These are phyloP conservation scores for Epithele typhae DNA, from an alignment of 768 basidiomycete genomes.

Conservation along the genomic window DNA sequence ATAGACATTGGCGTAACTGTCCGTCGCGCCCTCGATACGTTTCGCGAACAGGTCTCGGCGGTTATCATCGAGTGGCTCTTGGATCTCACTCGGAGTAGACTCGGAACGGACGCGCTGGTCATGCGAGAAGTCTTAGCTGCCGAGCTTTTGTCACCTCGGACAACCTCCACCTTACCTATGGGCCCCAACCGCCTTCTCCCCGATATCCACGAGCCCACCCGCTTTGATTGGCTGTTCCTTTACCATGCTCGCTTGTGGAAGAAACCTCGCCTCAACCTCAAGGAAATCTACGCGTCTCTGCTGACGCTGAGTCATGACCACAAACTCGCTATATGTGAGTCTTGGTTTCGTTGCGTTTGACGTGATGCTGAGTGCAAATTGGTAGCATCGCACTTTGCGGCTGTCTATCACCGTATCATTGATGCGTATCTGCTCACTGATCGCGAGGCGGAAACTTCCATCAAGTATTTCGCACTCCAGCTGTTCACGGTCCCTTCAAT, in stretches of 20 bases:
- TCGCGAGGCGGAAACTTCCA: slow-evolving; percentile 90
- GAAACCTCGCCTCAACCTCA: slow-evolving; percentile 71
- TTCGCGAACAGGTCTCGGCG: slow-evolving; percentile 78
- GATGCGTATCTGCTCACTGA: slow-evolving; percentile 91
- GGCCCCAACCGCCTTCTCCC: slow-evolving; percentile 29
- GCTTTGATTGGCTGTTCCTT: slow-evolving; percentile 72
- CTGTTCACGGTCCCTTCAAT: slow-evolving; percentile 90
- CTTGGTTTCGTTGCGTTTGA: too few relatives aligned
- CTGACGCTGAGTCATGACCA: slow-evolving; percentile 68
- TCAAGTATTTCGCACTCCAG: slow-evolving; percentile 90
- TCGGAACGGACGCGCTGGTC: slow-evolving; percentile 62
- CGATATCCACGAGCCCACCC: slow-evolving; percentile 44
- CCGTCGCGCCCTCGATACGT: slow-evolving; percentile 81
- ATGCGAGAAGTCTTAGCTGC: slow-evolving; percentile 70
- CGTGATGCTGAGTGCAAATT: too few relatives aligned
- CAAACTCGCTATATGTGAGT: slow-evolving; percentile 75
- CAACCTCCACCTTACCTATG: slow-evolving; percentile 41
- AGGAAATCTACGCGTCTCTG: slow-evolving; percentile 77
- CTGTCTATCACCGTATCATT: slow-evolving; percentile 80
- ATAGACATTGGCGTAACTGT: slow-evolving; percentile 93
- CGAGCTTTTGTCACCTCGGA: slow-evolving; percentile 63
- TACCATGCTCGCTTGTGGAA: slow-evolving; percentile 88
- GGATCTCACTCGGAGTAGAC: slow-evolving; percentile 69
- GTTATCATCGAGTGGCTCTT: slow-evolving; percentile 86
- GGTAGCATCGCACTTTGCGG: slow-evolving; percentile 85